Evolutionary conservation across 1,139 yeast genomes (phyloP), one percentile per base, ranked within the genome.

Genomic region (Nematodospora anomalae): DNA sequence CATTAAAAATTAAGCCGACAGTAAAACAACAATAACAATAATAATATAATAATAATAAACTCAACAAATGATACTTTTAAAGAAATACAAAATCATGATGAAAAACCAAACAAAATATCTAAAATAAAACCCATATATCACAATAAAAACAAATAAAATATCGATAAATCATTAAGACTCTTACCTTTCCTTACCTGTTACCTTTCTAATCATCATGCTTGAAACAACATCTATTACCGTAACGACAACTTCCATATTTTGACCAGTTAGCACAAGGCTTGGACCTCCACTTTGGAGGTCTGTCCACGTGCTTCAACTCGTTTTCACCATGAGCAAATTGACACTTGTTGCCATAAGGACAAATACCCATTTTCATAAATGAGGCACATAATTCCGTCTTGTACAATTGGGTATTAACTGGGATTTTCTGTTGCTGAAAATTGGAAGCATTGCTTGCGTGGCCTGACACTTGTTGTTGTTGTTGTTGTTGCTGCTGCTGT

Each of bases 211-310:
- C 66, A 23, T 81, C 86, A 61, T 89, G 97, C 56, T 84, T 85
- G 67, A 89, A 89, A 55, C 96, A 87, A 60, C 97, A 89, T 56
- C 97, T 76, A 58, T 79, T 86, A 23, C 96, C 96, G 60, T 89
- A 89, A 35, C 95, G 79, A 58, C 97, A 89, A 36, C 78, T 68
- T 15, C 96, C 96, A 38, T 73, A 76, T 56, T 83, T 83, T 27
- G 80, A 57, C 96, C 96, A 89, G 60, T 89, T 89, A 46, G 80
- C 83, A 64, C 97, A 89, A 15, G 94, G 87, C 64, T 88, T 89
- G 18, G 96, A 85, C 57, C 96, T 79, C 85, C 94, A 89, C 55
- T 88, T 89, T 41, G 84, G 79, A 11, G 92, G 85, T 42, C 95
- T 74, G 44, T 80, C 83, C 34, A 87, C 80, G 13, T 60, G 53